Evolutionary conservation across 179 eudicot species (phyloP).

Genomic region (Patellifolia procumbens): DNA sequence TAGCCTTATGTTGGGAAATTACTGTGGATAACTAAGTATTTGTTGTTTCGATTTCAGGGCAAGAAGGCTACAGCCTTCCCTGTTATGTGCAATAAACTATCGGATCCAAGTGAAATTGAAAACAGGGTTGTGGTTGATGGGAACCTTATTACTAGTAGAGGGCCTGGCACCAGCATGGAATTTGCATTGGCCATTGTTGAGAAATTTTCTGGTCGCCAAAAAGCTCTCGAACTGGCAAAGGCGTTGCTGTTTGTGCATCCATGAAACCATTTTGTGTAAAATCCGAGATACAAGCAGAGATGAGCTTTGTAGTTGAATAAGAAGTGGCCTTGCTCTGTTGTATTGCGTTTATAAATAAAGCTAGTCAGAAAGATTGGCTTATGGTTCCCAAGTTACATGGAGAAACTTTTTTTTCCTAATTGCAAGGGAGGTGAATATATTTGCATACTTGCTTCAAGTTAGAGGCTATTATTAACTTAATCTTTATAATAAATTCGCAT

Average conservation of each 20-base stretch:
- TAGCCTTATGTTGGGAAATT: too few relatives aligned
- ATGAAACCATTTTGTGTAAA: background rate
- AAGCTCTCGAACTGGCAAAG: constrained; percentile 77
- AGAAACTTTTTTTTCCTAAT: too few relatives aligned
- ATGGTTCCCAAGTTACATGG: background rate
- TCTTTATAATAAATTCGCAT: too few relatives aligned
- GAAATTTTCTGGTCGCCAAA: constrained; percentile 68
- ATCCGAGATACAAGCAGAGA: background rate
- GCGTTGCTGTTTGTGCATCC: constrained; percentile 53
- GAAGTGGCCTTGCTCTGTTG: background rate
- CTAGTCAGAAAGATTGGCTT: background rate
- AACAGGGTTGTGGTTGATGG: constrained; percentile 92
- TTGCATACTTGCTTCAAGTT: too few relatives aligned
- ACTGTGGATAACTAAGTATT: background rate
- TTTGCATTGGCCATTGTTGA: constrained; percentile 80
- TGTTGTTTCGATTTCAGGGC: constrained; percentile 48
- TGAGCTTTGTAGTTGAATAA: background rate
- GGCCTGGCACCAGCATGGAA: constrained; percentile 91
- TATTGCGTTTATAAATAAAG: background rate
- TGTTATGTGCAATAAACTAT: constrained; percentile 77
- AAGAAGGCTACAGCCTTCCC: constrained; percentile 96
- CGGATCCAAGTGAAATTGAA: constrained; percentile 70
- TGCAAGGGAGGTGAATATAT: too few relatives aligned
- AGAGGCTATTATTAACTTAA: too few relatives aligned
- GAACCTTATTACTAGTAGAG: constrained; percentile 88